Evolutionary conservation across 257 asterid species (phyloP), one percentile per base, ranked within the genome.

Genomic region (Gardenia jasminoides): DNA sequence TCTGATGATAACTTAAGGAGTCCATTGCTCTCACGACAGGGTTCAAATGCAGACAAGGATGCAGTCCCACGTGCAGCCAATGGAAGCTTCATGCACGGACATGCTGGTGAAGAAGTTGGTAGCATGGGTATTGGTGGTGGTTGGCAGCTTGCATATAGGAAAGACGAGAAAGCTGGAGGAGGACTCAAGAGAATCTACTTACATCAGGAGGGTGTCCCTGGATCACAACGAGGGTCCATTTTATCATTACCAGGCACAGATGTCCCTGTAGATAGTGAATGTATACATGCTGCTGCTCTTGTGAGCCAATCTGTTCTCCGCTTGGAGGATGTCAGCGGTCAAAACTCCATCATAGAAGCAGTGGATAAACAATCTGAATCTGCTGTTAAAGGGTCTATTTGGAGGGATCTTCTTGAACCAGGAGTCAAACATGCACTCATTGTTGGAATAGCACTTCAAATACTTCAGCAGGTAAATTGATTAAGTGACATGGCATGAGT

Each of bases 61-160:
- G 74, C 72, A 75, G 84, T 48, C 15, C 76, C 80, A 0, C 86
- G 50, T 41, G 44, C 82, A 75, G 72, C 83, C 54, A 77, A 54
- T 70, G 84, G 75, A 31, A 85, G 88, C 80, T 77, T 76, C 65
- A 66, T 74, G 44, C 76, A 47, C 7, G 79, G 77, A 59, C 48
- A 67, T 52, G 78, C 66, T 1, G 88, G 89, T 56, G 97, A 92
- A 75, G 90, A 90, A 26, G 84, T 87, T 46, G 85, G 89, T 20
- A 85, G 91, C 1, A 83, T 93, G 87, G 98, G 97, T 9, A 94
- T 96, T 6, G 98, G 99, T 20, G 97, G 97, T 11, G 99, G 99
- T 48, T 96, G 99, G 99, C 97, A 93, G 82, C 84, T 96, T 65
- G 99, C 99, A 0, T 96, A 96, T 64, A 89, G 83, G 61, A 92